Evolutionary conservation across 2,329 filamentous ascomycete species (phyloP).

Genomic region (Penicillium expansum): DNA sequence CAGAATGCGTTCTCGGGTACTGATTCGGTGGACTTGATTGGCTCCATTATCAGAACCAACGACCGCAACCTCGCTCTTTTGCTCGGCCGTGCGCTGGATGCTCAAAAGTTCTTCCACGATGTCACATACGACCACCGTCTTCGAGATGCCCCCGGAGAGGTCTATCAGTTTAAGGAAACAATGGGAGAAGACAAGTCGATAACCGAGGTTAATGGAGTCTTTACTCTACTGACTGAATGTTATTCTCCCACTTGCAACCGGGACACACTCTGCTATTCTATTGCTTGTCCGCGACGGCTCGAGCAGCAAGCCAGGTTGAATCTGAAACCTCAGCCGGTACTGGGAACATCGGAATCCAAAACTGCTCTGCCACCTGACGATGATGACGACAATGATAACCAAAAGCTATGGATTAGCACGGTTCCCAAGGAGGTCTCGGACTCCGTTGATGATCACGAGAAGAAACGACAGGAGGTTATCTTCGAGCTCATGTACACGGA

Average conservation of each 20-base stretch:
- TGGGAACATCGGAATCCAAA: slow-evolving; percentile 69
- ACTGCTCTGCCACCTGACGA: slow-evolving; percentile 66
- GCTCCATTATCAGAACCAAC: slow-evolving; percentile 94
- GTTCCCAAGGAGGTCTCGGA: slow-evolving; percentile 94
- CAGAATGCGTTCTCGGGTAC: slow-evolving; percentile 95
- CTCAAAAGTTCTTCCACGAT: slow-evolving; percentile 99
- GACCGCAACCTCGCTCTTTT: slow-evolving; percentile 92
- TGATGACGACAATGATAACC: slow-evolving; percentile 86
- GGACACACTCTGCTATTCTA: slow-evolving; percentile 95
- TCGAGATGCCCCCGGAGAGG: slow-evolving; percentile 87
- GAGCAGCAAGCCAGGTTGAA: slow-evolving; percentile 95
- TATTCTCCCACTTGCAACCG: slow-evolving; percentile 97
- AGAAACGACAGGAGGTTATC: slow-evolving; percentile 97
- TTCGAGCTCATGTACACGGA: slow-evolving; percentile 99
- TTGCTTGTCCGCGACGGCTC: slow-evolving; percentile 86
- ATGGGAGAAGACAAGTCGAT: slow-evolving; percentile 69
- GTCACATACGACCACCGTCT: slow-evolving; percentile 96
- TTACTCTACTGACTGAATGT: slow-evolving; percentile 92
- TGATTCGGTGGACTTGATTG: slow-evolving; percentile 91
- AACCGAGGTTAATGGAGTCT: slow-evolving; percentile 88
- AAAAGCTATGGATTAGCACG: slow-evolving; percentile 99
- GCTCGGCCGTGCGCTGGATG: slow-evolving; percentile 85
- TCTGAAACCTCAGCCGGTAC: slow-evolving; percentile 83
- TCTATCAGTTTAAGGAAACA: slow-evolving; percentile 95
- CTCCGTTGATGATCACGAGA: slow-evolving; percentile 82